Evolutionary conservation across 2,329 filamentous ascomycete genomes (phyloP).

Genomic region (Botrytis medusae): DNA sequence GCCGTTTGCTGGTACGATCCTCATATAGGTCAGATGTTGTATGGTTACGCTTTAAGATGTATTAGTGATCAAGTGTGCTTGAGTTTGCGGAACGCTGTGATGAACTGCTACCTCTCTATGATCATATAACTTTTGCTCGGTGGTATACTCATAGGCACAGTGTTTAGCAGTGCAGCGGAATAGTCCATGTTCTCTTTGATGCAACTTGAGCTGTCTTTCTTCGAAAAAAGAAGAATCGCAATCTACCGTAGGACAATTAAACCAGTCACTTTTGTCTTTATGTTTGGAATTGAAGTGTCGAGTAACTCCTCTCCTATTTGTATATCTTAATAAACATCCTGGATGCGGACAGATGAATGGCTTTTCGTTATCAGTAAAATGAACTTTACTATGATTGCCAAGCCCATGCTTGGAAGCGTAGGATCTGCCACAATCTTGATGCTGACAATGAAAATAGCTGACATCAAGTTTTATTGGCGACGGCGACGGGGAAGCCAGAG

Average conservation of each 20-base stretch:
- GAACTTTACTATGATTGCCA: background rate
- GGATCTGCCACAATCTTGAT: background rate
- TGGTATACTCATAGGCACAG: background rate
- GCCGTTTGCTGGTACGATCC: background rate
- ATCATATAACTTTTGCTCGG: background rate
- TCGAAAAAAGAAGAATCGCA: background rate
- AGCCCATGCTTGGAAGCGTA: background rate
- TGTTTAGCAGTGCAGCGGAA: background rate
- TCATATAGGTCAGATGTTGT: background rate
- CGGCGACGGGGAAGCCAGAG: background rate
- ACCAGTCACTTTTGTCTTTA: background rate
- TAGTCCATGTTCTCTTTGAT: background rate
- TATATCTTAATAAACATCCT: background rate
- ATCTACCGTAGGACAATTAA: background rate
- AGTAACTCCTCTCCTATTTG: background rate
- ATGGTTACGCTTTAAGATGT: background rate
- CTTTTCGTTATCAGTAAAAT: background rate
- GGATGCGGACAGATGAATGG: background rate
- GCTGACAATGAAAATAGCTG: background rate
- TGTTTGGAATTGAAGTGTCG: background rate
- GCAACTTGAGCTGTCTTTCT: background rate
- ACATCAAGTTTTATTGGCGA: background rate
- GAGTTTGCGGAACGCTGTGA: background rate
- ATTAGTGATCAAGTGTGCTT: background rate
- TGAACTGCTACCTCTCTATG: background rate